Evolutionary conservation across 2,329 filamentous ascomycete species (phyloP), one percentile per base, ranked within the genome.

Genomic region (Phoma herbarum): DNA sequence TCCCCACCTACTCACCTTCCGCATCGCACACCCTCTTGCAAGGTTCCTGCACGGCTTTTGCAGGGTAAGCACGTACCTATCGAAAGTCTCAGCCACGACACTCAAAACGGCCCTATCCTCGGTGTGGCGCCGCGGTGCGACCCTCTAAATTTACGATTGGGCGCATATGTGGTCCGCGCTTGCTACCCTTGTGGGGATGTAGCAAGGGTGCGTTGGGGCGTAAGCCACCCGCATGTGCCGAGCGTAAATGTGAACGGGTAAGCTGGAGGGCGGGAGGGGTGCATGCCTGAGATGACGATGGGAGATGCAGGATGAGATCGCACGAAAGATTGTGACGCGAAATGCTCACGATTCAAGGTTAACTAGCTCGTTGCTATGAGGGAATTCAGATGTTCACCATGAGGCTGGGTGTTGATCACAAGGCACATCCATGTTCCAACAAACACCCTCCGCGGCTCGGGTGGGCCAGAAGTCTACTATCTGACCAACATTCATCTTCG

Each of bases 21-120:
- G 23, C 22, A 43, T 43, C 41, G 41, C 41, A 43, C 41, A 43
- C 41, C 22, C 16, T 25, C 14, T 1, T 23, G 22, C 41, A 26
- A 43, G 41, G 16, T 23, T 23, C 37, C 20, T 41, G 37, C 11
- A 23, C 23, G 20, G 18, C 16, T 23, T 14, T 16, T 43, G 41
- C 41, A 25, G 10, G 41, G 41, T 53, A 50, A 54, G 56, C 56
- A 59, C 50, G 56, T 54, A 59, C 56, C 56, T 59, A 54, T 59
- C 31, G 56, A 59, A 54, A 41, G 56, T 59, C 56, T 59, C 39
- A 54, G 56, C 56, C 56, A 54, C 41, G 20, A 41, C 26, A 50
- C 49, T 31, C 37, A 8, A 45, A 49, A 41, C 39, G 44, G 49
- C 23, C 45, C 39, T 29, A 39, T 29, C 39, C 25, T 58, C 37